Percentiles rank a stretch among this genome's conserved stretches.
Conservation (phyloP, 1,284 basidiomycete genomes). For the Cutaneotrichosporon mucoides region DNA sequence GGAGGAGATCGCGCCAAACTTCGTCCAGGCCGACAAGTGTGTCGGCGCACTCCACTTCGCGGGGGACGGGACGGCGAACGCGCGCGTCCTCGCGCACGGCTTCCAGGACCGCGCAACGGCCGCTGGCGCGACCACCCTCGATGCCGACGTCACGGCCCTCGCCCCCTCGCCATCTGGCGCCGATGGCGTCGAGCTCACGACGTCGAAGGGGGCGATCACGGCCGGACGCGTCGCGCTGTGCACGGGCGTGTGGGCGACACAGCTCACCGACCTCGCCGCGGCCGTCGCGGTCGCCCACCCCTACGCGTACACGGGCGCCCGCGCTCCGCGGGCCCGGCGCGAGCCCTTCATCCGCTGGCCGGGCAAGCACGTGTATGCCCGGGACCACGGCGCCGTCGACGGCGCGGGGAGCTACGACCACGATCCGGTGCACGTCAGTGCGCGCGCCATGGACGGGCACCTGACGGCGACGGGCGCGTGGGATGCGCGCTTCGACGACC, state of each 20-base stretch:
- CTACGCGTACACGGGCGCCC: constrained; percentile 20
- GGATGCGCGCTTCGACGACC: constrained; percentile 15
- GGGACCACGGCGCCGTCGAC: constrained; percentile 28
- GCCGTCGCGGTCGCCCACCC: constrained; percentile 27
- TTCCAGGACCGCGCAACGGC: constrained; percentile 15
- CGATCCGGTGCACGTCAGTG: constrained; percentile 15
- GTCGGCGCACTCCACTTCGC: constrained; percentile 13
- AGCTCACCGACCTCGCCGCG: constrained; percentile 12
- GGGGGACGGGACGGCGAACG: constrained; percentile 25
- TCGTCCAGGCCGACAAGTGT: constrained; percentile 10
- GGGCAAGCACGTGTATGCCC: constrained; percentile 23
- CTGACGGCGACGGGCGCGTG: constrained; percentile 20
- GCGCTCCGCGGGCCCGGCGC: not conserved
- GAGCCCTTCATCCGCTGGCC: constrained; percentile 30
- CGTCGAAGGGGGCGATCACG: not conserved
- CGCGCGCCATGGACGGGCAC: not conserved
- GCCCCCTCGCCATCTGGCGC: too few species aligned
- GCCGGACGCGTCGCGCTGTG: constrained; percentile 16
- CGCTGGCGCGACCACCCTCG: constrained; percentile 15
- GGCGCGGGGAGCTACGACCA: constrained; percentile 30
- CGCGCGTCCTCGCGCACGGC: constrained; percentile 9
- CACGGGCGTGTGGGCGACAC: constrained; percentile 28
- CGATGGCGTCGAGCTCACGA: not conserved
- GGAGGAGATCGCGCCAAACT: constrained; percentile 11
- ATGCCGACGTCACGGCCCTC: constrained; percentile 13